A percentile compares a stretch with the other conserved stretches of the same genome.
phyloP scores from a whole-genome alignment of 495 filamentous ascomycete genomes.

The Umbilicaria muhlenbergii region DNA sequence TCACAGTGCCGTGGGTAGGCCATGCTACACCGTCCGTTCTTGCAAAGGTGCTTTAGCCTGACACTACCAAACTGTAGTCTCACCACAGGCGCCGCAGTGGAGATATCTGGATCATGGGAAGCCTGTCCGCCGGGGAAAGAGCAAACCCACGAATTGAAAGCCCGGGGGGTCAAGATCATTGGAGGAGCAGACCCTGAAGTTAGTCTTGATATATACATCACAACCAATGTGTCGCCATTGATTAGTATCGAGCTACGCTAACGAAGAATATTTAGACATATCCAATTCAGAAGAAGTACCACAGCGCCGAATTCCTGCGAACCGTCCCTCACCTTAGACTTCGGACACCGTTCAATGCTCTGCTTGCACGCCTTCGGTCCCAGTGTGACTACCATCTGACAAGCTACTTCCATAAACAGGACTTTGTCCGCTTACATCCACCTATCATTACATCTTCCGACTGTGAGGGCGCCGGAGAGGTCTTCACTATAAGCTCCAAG shows the following conservation, averaged over 20 bases:
- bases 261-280: slow-evolving; percentile 41
- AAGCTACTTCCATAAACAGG: slow-evolving; percentile 47
- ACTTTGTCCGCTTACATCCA: slow-evolving; percentile 78
- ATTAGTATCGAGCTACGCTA: not conserved
- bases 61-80: slow-evolving; percentile 35
- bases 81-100: slow-evolving; percentile 63
- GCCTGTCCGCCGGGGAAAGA: slow-evolving; percentile 48
- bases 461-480: slow-evolving; percentile 92
- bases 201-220: slow-evolving; percentile 15
- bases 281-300: slow-evolving; percentile 89
- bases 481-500: slow-evolving; percentile 54
- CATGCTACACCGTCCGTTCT: slow-evolving; percentile 10
- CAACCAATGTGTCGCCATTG: not conserved
- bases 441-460: slow-evolving; percentile 94
- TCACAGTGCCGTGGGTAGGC: slow-evolving; percentile 64
- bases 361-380: slow-evolving; percentile 72
- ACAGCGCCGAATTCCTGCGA: slow-evolving; percentile 75
- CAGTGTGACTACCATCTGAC: slow-evolving; percentile 58
- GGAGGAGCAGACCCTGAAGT: slow-evolving; percentile 69
- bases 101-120: slow-evolving; percentile 65
- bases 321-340: slow-evolving; percentile 79
- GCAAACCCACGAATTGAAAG: slow-evolving; percentile 71
- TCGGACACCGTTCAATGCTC: slow-evolving; percentile 65
- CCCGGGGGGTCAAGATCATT: slow-evolving; percentile 47
- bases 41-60: not conserved